Base-by-base conservation (phyloP, 2,329 filamentous ascomycete species). In the Cyphellophora attinorum region DNA sequence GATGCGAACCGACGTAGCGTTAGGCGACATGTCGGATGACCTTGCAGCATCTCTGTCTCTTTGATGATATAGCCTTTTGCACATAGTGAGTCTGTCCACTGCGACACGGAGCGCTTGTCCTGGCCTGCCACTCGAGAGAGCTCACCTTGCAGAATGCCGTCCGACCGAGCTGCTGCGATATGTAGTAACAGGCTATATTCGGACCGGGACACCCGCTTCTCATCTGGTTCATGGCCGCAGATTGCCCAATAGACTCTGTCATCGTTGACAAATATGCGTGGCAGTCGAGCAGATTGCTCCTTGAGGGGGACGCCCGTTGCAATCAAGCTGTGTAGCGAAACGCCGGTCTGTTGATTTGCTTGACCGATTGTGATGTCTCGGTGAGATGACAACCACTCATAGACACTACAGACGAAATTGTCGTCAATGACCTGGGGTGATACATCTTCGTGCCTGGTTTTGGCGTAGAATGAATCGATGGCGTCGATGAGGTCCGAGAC, bases 61-160 rank as follows among this genome's bases (percentile, higher is more conserved):
- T 80, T 80, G 27, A 67, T 61, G 35, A 80, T 78, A 49, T 79
- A 79, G 1, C 75, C 75, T 44, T 72, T 76, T 21, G 60, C 53
- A 5, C 64, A 61, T 25, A 80, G 58, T 3, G 59, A 54, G 41
- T 77, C 70, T 3, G 76, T 80, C 25, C 76, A 62, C 41, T 70
- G 64, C 2, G 76, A 76, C 2, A 79, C 68, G 2, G 76, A 80
- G 29, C 75, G 65, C 50, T 79, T 79, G 51, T 80, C 75, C 54
- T 80, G 76, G 5, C 70, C 70, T 42, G 71, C 74, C 14, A 70
- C 47, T 34, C 54, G 58, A 27, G 65, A 62, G 23, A 79, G 53
- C 2, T 74, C 65, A 2, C 72, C 67, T 49, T 80, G 76, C 2
- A 70, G 51, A 29, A 80, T 70, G 5, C 76, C 76, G 11, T 59